A percentile compares a stretch with the other conserved stretches of the same genome.
phyloP scores from a whole-genome alignment of 1,139 yeast genomes.

The Pichia sp. region DNA sequence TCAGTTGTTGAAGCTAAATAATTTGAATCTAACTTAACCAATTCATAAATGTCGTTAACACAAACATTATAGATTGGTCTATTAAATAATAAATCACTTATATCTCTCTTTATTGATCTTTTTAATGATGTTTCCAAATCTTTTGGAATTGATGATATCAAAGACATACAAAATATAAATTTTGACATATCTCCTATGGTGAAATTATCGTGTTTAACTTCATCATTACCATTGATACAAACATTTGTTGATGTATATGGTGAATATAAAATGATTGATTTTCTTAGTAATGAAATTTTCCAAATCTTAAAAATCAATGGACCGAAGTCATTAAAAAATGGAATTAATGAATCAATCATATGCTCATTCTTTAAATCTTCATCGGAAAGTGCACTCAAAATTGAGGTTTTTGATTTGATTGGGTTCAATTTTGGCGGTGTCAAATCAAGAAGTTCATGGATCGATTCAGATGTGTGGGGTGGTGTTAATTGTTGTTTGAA shows the following conservation, averaged over 20 bases:
- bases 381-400: neutral
- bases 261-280: conserved; percentile 49
- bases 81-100: conserved; percentile 29
- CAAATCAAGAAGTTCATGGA: neutral
- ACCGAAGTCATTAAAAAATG: conserved; percentile 51
- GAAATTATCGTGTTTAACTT: conserved; percentile 20
- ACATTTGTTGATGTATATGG: conserved; percentile 11
- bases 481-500: neutral
- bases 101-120: conserved; percentile 22
- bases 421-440: neutral
- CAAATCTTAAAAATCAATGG: conserved; percentile 68
- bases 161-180: conserved; percentile 42
- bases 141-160: conserved; percentile 42
- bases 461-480: neutral
- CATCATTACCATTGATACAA: conserved; percentile 14
- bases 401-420: neutral
- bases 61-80: conserved; percentile 62
- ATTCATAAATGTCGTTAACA: conserved; percentile 45
- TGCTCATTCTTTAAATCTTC: conserved; percentile 32
- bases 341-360: conserved; percentile 43
- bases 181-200: conserved; percentile 38
- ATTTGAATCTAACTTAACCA: conserved; percentile 26
- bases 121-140: conserved; percentile 25
- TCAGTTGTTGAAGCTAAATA: conserved; percentile 69
- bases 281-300: conserved; percentile 60